phyloP scores from a whole-genome alignment of 108 stramenopile genomes.

The Cyclotella baltica region DNA sequence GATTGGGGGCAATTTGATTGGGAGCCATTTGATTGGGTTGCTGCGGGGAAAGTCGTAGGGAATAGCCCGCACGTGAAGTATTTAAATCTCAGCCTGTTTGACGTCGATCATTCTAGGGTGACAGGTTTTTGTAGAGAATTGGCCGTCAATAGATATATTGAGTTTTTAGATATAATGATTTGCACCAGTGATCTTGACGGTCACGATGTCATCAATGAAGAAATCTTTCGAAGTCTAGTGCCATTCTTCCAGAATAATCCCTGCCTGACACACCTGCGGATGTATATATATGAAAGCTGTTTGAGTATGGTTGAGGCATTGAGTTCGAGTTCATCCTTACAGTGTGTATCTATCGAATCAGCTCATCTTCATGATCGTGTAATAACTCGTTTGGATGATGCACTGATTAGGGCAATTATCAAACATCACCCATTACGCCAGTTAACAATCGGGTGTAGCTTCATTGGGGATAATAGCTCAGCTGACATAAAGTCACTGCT shows the following conservation, averaged over 20 bases:
- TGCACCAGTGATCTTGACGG: background rate
- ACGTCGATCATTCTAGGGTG: no score
- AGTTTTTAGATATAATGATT: background rate
- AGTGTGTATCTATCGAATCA: no score
- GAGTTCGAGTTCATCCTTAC: background rate
- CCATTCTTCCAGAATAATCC: background rate
- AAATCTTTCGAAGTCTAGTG: background rate
- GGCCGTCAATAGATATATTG: background rate
- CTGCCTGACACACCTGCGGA: background rate
- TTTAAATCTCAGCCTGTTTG: background rate
- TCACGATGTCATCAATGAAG: background rate
- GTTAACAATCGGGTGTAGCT: background rate
- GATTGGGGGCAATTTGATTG: no score
- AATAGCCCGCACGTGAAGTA: background rate
- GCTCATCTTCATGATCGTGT: no score
- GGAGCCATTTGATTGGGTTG: background rate
- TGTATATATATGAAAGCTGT: background rate
- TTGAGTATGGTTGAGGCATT: background rate
- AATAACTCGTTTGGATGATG: no score
- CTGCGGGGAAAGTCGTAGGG: background rate
- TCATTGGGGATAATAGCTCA: background rate
- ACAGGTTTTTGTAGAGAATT: background rate
- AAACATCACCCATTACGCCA: no score
- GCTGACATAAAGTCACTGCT: background rate
- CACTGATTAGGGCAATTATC: no score